These are phyloP conservation scores for Gossypioides kirkii DNA, from an alignment of 345 rosid species.

Conservation along the genomic window DNA sequence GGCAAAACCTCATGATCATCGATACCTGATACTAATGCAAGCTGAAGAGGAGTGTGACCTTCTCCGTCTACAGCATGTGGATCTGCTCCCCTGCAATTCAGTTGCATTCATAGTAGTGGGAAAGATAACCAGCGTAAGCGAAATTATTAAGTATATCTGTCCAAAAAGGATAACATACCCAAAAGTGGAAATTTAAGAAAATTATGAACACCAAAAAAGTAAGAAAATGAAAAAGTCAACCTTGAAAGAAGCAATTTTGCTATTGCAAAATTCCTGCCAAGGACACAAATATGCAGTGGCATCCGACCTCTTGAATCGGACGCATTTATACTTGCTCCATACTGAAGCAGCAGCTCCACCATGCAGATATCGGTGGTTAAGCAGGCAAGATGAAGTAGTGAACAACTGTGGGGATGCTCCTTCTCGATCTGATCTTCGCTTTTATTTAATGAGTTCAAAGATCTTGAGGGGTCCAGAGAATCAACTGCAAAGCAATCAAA, in stretches of 20 bases:
- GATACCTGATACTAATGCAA: slow-evolving; percentile 37
- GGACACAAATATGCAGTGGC: slow-evolving; percentile 56
- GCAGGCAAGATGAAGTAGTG: slow-evolving; percentile 81
- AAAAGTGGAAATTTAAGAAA: neutral
- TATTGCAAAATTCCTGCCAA: slow-evolving; percentile 47
- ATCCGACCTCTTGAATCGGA: slow-evolving; percentile 50
- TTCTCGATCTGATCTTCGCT: slow-evolving; percentile 31
- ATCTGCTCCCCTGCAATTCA: slow-evolving; percentile 59
- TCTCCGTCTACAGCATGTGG: slow-evolving; percentile 41
- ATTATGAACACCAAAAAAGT: neutral
- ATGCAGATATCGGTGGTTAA: slow-evolving; percentile 65
- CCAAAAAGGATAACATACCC: neutral
- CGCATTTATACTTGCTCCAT: slow-evolving; percentile 63
- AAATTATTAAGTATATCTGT: neutral
- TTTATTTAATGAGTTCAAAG: slow-evolving; percentile 21
- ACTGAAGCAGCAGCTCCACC: slow-evolving; percentile 72
- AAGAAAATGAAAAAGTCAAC: slow-evolving; percentile 31
- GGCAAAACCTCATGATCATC: slow-evolving; percentile 40
- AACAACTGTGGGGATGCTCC: slow-evolving; percentile 47
- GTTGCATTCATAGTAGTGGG: neutral
- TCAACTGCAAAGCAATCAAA: slow-evolving; percentile 39
- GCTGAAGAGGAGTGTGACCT: slow-evolving; percentile 39
- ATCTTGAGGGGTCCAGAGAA: slow-evolving; percentile 28
- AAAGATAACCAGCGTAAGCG: neutral
- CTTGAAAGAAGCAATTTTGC: slow-evolving; percentile 61